Base-by-base conservation (phyloP, 2,329 filamentous ascomycete species). In the Penicillium concentricum region DNA sequence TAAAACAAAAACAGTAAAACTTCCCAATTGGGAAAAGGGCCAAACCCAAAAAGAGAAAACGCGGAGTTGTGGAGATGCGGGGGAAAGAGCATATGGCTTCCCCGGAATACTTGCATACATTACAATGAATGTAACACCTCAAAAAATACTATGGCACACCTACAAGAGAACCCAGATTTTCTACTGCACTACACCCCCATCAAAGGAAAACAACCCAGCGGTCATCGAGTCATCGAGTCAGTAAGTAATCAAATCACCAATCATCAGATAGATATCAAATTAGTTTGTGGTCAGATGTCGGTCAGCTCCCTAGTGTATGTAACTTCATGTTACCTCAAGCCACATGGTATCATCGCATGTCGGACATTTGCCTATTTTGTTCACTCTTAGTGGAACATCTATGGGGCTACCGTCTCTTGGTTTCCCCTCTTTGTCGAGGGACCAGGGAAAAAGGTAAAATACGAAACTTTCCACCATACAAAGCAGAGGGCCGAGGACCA, bases 271-370 rank as follows among this genome's bases (percentile, higher is more conserved):
- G 7, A 18, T 34, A 18, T 26, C 15, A 51, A 56, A 45, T 39
- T 45, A 26, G 28, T 32, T 43, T 34, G 41, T 55, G 54, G 22
- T 58, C 41, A 46, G 51, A 43, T 43, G 49, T 24, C 12, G 13
- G 22, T 44, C 16, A 26, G 15, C 20, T n/a, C 7, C 15, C 9
- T 56, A 56, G 58, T 52, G 51, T 49, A 64, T 66, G 61, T 57
- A 60, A 64, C 64, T 60, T 51, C 46, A 49, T 44, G 24, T 60
- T 50, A 34, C 42, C 44, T 58, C 52, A 58, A 57, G 62, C 59
- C 64, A 64, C 62, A 66, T 66, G 59, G 62, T 65, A 62, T 56
- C 61, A 64, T 66, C 54, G 54, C 22, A 39, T 54, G 46, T 41
- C 41, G 51, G 45, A 55, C 30, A 34, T 56, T 58, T 58, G 22